Evolutionary conservation across 106 monocot species (phyloP).

Genomic region (Gastrodia elata): DNA sequence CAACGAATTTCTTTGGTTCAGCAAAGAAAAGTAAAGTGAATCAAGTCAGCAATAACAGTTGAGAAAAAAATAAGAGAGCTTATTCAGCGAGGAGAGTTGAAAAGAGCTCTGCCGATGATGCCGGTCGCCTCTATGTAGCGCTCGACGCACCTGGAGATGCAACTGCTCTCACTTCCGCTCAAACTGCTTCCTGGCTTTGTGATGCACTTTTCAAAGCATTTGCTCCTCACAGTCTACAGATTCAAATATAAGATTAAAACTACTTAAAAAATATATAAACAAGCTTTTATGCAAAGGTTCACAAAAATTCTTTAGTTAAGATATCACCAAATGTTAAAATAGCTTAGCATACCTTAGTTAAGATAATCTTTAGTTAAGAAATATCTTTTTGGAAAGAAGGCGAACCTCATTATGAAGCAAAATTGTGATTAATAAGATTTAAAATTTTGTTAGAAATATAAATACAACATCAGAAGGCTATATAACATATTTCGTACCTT

Average conservation of each 20-base stretch:
- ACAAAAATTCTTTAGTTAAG: not conserved
- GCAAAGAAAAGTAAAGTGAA: not conserved
- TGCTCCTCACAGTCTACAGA: slow-evolving; percentile 72
- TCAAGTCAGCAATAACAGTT: not conserved
- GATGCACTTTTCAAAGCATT: slow-evolving; percentile 91
- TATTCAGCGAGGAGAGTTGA: slow-evolving; percentile 34
- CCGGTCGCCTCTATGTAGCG: slow-evolving; percentile 93
- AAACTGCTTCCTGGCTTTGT: slow-evolving; percentile 90
- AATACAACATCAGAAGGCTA: too few species aligned
- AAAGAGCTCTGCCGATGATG: slow-evolving; percentile 73
- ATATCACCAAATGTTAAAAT: too few species aligned
- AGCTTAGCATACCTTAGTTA: too few species aligned
- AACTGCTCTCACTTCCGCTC: slow-evolving; percentile 87
- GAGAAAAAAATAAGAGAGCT: not conserved
- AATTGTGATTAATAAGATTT: too few species aligned
- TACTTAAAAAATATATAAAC: too few species aligned
- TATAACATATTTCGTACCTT: too few species aligned
- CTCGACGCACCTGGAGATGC: slow-evolving; percentile 87
- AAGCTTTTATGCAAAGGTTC: not conserved
- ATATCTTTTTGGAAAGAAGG: too few species aligned
- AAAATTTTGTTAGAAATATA: too few species aligned
- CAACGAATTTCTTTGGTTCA: not conserved
- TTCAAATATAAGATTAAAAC: not conserved
- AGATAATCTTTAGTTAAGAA: too few species aligned
- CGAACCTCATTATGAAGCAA: too few species aligned